Percentiles rank a stretch among this genome's conserved stretches.
Evolutionary conservation across 2,329 filamentous ascomycete genomes (phyloP).

Genomic region (Beauveria brongniartii): DNA sequence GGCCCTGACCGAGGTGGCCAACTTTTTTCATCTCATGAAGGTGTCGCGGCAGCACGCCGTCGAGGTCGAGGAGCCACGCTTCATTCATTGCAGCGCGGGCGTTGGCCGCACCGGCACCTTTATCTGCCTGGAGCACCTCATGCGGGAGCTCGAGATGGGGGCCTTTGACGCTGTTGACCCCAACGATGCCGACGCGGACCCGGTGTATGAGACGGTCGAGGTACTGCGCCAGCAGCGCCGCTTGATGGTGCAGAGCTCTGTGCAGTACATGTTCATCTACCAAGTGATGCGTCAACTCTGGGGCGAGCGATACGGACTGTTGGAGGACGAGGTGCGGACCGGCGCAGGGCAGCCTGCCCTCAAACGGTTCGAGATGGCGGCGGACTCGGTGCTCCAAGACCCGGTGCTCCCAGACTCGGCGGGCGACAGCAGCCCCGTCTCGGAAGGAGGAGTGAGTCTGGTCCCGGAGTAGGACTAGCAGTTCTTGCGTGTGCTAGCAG

Average conservation of each 20-base stretch:
- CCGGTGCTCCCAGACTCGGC: slow-evolving; percentile 27
- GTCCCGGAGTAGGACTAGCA: neutral
- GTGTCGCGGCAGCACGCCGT: slow-evolving; percentile 54
- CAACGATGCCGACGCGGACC: slow-evolving; percentile 39
- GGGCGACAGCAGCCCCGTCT: slow-evolving; percentile 10
- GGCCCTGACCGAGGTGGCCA: slow-evolving; percentile 54
- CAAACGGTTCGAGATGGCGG: slow-evolving; percentile 44
- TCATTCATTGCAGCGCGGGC: slow-evolving; percentile 83
- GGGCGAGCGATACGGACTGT: slow-evolving; percentile 52
- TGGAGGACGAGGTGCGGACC: slow-evolving; percentile 24
- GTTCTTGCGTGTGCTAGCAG: neutral
- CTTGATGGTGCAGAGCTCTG: slow-evolving; percentile 89
- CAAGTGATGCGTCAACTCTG: slow-evolving; percentile 71
- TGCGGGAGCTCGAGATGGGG: slow-evolving; percentile 72
- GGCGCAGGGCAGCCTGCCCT: slow-evolving; percentile 37
- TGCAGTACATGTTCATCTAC: slow-evolving; percentile 84
- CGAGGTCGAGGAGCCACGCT: slow-evolving; percentile 51
- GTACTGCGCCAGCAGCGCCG: slow-evolving; percentile 76
- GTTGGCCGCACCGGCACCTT: slow-evolving; percentile 94
- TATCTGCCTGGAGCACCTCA: slow-evolving; percentile 87
- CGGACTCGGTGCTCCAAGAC: slow-evolving; percentile 35
- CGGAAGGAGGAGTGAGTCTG: neutral
- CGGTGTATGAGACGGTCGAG: slow-evolving; percentile 73
- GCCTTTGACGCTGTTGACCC: slow-evolving; percentile 40
- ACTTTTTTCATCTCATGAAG: slow-evolving; percentile 61